A percentile compares a stretch with the other conserved stretches of the same genome.
Evolutionary conservation across 371 early-diverging fungal genomes (phyloP).

Genomic region (Coemansia sp.): DNA sequence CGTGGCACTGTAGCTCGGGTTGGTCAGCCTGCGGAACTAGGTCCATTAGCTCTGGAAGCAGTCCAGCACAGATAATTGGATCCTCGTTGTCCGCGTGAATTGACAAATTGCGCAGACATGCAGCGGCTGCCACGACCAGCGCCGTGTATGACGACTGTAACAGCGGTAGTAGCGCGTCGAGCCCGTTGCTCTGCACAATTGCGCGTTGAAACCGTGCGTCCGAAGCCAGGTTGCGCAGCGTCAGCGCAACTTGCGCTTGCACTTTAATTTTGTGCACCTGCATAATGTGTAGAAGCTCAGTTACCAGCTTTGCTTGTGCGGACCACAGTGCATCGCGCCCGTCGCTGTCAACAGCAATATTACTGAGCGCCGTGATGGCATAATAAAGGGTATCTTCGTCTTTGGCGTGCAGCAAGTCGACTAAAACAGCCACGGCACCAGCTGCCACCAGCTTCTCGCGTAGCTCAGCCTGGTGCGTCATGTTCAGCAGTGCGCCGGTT

Average conservation of each 20-base stretch:
- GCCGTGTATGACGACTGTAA: constrained; percentile 76
- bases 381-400: constrained; percentile 90
- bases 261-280: constrained; percentile 79
- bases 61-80: constrained; percentile 80
- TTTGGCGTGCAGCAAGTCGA: constrained; percentile 71
- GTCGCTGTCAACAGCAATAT: constrained; percentile 86
- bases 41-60: constrained; percentile 72
- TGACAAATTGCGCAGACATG: constrained; percentile 90
- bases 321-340: constrained; percentile 75
- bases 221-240: constrained; percentile 86
- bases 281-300: constrained; percentile 75
- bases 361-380: constrained; percentile 86
- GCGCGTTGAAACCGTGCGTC: constrained; percentile 86
- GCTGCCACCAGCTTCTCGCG: constrained; percentile 83
- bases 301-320: constrained; percentile 74
- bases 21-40: constrained; percentile 71
- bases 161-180: constrained; percentile 70
- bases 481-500: constrained; percentile 89
- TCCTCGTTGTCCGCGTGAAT: constrained; percentile 86
- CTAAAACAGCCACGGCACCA: constrained; percentile 82
- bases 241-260: constrained; percentile 87
- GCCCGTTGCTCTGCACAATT: constrained; percentile 78
- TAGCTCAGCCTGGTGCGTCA: constrained; percentile 90
- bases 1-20: constrained; percentile 85
- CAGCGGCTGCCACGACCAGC: constrained; percentile 84